Conservation (phyloP, 2,329 filamentous ascomycete species). For the Graphium sp. region DNA sequence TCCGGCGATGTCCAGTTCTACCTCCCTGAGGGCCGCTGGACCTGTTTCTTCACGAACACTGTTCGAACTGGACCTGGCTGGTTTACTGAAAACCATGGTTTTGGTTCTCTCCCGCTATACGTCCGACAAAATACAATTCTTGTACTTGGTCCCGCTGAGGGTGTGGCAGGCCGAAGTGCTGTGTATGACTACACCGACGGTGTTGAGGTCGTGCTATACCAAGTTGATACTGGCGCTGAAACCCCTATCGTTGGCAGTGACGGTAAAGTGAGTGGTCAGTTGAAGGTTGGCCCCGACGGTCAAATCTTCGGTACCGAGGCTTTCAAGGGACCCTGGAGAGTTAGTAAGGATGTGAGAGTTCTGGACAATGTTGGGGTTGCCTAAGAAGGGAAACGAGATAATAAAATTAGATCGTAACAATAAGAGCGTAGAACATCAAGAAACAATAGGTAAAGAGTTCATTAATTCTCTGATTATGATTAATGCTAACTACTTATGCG, state of each 20-base stretch:
- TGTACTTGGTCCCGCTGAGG: slow-evolving; percentile 22
- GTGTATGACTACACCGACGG: slow-evolving; percentile 29
- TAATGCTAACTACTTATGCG: too few relatives aligned
- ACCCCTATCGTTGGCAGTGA: slow-evolving; percentile 23
- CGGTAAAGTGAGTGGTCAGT: slow-evolving; percentile 19
- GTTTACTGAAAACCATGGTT: slow-evolving; percentile 42
- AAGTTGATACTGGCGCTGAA: slow-evolving; percentile 20
- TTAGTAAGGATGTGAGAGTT: too few relatives aligned
- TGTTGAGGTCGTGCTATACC: slow-evolving; percentile 29
- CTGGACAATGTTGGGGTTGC: too few relatives aligned
- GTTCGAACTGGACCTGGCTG: slow-evolving; percentile 32
- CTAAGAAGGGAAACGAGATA: too few relatives aligned
- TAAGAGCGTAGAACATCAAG: too few relatives aligned
- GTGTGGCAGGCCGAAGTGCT: slow-evolving; percentile 13
- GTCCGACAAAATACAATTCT: slow-evolving; percentile 35
- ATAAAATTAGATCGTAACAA: too few relatives aligned
- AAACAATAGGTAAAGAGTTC: too few relatives aligned
- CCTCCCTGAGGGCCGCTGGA: slow-evolving; percentile 30
- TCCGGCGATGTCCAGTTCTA: slow-evolving; percentile 51
- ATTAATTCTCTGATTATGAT: too few relatives aligned
- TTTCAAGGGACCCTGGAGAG: too few relatives aligned
- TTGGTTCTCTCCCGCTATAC: slow-evolving; percentile 40
- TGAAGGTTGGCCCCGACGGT: slow-evolving; percentile 20
- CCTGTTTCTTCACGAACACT: slow-evolving; percentile 29
- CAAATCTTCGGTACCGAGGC: slow-evolving; percentile 19